Evolutionary conservation across 495 filamentous ascomycete genomes (phyloP), one percentile per base, ranked within the genome.

Genomic region (Talaromyces borbonicus): DNA sequence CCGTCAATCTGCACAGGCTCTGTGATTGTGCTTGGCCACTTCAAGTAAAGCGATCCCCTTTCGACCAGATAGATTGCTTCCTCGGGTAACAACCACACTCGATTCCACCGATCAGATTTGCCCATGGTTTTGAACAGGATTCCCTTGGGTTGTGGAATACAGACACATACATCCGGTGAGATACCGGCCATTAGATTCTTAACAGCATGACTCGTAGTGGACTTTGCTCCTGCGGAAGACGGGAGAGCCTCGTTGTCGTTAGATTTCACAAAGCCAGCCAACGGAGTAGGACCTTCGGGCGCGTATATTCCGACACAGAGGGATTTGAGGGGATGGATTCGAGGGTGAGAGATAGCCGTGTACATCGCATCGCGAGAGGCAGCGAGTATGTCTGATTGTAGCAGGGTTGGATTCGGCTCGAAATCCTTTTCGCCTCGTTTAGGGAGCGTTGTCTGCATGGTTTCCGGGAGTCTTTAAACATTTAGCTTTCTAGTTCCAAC

Each of bases 361-460:
- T 90, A 80, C 89, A 98, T 95, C 0, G 90, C 92, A 46, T 73
- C 67, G n/a, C 90, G 79, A 22, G 86, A 90, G 18, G 83, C 78
- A 50, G 80, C 78, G 38, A 98, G 82, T 19, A 81, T 74, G 42
- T 74, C 65, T 51, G 79, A 76, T 63, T 98, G 92, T 45, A 82
- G 77, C 36, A 77, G 68, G 11, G 92, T 97, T 47, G 83, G 86
- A 61, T 97, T 86, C 11, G 85, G 78, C 63, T 96, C 92, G 61
- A 96, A 98, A 68, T 98, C 92, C 61, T 98, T 98, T 57, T 92
- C 85, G 39, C 92, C 92, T 47, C 85, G 84, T 49, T 78, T 81
- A 29, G 85, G 85, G 26, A 90, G 69, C 11, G 65, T 61, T 5
- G 64, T 49, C 33, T 67, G 54, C 20, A 65, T 49, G 29, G 53